Evolutionary conservation across 129 eudicot genomes (phyloP), one percentile per base, ranked within the genome.

Genomic region (Apium graveolens): DNA sequence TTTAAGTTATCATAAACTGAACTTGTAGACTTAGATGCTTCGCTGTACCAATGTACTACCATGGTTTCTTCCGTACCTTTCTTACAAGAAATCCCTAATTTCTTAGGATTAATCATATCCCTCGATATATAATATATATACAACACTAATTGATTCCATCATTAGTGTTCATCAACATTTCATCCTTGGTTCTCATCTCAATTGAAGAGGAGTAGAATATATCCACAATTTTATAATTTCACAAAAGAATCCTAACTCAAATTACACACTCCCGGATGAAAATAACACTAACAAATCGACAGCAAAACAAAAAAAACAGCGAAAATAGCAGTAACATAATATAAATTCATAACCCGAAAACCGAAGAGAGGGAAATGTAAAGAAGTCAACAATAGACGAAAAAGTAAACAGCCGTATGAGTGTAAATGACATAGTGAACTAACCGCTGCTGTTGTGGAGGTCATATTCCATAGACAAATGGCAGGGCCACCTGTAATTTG

Each of bases 401-500:
- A n/a, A 57, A 24, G 27, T 26, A n/a, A 0, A 60, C 4, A n/a
- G 16, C 32, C n/a, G 26, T 16, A 60, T 60, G 5, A 6, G 32
- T 1, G 65, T 24, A 10, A 0, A 44, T 44, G 12, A 42, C 7
- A 3, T 21, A 51, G 20, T 5, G 65, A 55, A 75, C 90, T 90
- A 78, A 92, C 97, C 97, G 34, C 76, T 90, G 84, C 93, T 88
- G 75, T 88, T 96, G 82, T 43, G 86, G 21, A 88, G 87, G 70
- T 82, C 91, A 86, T 92, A 92, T 74, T 90, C 96, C 97, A 92
- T 92, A 82, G 87, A 92, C 88, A 82, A 90, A 83, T 85, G 82
- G 83, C 41, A 72, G 38, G 38, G 32, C 38, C 77, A 66, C 37
- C 68, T 66, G 72, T 32, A 66, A 66, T 66, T 62, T 62, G 7